phyloP scores from a whole-genome alignment of 352 stramenopile species.

The Globisporangium barbulae region DNA sequence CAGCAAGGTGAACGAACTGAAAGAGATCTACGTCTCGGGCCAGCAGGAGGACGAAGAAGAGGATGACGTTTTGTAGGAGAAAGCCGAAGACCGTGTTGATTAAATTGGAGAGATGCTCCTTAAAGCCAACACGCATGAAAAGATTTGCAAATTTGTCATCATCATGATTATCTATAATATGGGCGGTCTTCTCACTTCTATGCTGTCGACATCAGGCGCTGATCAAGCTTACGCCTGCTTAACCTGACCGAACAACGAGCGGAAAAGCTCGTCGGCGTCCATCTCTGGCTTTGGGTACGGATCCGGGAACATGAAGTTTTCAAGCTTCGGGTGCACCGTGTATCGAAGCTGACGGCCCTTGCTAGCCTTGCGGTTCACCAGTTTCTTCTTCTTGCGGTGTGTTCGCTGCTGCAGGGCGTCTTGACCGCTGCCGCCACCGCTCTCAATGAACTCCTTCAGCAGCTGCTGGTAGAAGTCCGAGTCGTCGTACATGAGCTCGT shows the following conservation, averaged over 20 bases:
- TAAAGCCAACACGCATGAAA: background rate
- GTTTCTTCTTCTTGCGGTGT: slow-evolving; percentile 84
- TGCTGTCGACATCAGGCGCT: background rate
- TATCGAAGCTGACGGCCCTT: slow-evolving; percentile 83
- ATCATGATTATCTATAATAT: slow-evolving; percentile 18
- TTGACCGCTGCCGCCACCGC: slow-evolving; percentile 43
- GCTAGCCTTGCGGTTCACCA: slow-evolving; percentile 86
- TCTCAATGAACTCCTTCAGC: slow-evolving; percentile 88
- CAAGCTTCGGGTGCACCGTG: slow-evolving; percentile 83
- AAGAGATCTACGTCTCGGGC: slow-evolving; percentile 54
- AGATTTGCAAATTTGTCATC: slow-evolving; percentile 13
- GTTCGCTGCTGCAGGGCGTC: slow-evolving; percentile 52
- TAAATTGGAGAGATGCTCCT: background rate
- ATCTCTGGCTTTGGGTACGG: slow-evolving; percentile 73
- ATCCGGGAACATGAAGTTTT: slow-evolving; percentile 90
- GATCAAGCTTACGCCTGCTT: slow-evolving; percentile 31
- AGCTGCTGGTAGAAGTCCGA: slow-evolving; percentile 88
- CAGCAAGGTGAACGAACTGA: slow-evolving; percentile 34
- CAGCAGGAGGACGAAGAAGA: slow-evolving; percentile 82
- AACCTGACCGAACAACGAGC: slow-evolving; percentile 76
- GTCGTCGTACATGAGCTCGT: slow-evolving; percentile 88
- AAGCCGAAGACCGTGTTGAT: background rate
- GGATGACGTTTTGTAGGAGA: slow-evolving; percentile 79
- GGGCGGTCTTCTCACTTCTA: slow-evolving; percentile 19
- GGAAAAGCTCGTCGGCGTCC: slow-evolving; percentile 83